Percentiles rank a stretch among this genome's conserved stretches.
phyloP scores from a whole-genome alignment of 768 basidiomycete genomes.

The Boletus eberwhitei region DNA sequence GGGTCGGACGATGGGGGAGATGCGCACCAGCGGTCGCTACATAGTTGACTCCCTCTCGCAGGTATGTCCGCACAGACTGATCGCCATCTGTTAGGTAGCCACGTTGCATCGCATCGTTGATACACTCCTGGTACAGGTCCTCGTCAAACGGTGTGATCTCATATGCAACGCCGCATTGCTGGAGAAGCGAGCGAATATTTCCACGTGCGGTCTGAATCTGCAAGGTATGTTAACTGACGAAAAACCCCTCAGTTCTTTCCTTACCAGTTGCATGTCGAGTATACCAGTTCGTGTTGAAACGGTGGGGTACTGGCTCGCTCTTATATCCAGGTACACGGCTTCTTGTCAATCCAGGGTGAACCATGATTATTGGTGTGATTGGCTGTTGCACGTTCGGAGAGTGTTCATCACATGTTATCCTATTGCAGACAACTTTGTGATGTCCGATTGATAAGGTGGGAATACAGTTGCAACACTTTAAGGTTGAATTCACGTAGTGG shows the following conservation, averaged over 20 bases:
- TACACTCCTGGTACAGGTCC: constrained; percentile 19
- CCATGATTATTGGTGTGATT: not conserved
- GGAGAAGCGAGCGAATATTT: no score
- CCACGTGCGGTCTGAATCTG: no score
- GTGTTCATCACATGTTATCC: not conserved
- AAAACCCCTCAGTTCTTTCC: not conserved
- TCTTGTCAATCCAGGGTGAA: not conserved
- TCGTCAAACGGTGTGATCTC: constrained; percentile 9
- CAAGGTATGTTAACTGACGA: not conserved
- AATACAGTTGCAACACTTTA: no score
- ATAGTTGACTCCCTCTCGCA: constrained; percentile 31
- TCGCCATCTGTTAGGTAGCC: constrained; percentile 27
- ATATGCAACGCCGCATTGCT: not conserved
- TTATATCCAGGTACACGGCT: constrained; percentile 4
- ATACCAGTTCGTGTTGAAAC: not conserved
- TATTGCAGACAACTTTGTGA: no score
- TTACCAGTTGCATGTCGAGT: constrained; percentile 10
- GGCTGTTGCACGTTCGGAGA: not conserved
- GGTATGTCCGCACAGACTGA: constrained; percentile 25
- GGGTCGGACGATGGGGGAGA: no score
- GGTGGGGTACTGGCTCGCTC: not conserved
- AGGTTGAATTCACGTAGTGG: no score
- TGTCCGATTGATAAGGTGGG: no score
- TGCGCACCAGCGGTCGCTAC: not conserved
- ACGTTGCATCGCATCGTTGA: constrained; percentile 16